These are phyloP conservation scores for Ministeria vibrans DNA, from an alignment of 78 protist genomes.

Conservation along the genomic window DNA sequence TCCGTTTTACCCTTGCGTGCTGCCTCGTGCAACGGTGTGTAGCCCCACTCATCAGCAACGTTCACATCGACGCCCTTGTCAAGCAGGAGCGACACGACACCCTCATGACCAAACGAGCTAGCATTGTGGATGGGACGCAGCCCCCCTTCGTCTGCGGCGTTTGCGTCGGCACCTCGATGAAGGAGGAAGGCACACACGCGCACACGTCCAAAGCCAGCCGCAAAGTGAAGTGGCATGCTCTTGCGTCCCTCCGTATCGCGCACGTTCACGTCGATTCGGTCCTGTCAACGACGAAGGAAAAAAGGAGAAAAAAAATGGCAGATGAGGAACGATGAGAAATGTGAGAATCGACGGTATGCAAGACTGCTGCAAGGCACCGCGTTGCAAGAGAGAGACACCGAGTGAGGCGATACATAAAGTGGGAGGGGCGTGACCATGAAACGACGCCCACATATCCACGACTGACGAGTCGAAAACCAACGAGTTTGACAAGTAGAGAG, in stretches of 20 bases:
- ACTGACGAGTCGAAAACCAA: too few species aligned
- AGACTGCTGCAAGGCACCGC: too few species aligned
- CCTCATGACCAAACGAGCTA: neutral
- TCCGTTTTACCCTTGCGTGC: neutral
- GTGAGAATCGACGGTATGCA: too few species aligned
- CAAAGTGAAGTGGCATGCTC: constrained; percentile 16
- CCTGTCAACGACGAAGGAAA: too few species aligned
- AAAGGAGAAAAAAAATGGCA: too few species aligned
- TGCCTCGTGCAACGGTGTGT: constrained; percentile 15
- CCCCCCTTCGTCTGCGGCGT: neutral
- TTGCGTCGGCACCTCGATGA: neutral
- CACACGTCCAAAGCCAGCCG: neutral
- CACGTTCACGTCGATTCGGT: constrained; percentile 52
- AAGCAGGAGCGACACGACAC: neutral
- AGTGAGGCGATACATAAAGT: too few species aligned
- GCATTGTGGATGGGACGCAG: neutral
- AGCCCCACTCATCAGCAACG: neutral
- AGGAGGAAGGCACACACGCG: neutral
- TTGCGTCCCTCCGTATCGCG: neutral
- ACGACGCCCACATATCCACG: too few species aligned
- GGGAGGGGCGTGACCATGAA: too few species aligned
- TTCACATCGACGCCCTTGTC: neutral
- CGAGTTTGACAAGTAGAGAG: too few species aligned
- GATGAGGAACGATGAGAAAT: too few species aligned
- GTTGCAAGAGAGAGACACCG: too few species aligned